Base-by-base conservation (phyloP, 2,329 filamentous ascomycete genomes). In the Alternaria sp. region DNA sequence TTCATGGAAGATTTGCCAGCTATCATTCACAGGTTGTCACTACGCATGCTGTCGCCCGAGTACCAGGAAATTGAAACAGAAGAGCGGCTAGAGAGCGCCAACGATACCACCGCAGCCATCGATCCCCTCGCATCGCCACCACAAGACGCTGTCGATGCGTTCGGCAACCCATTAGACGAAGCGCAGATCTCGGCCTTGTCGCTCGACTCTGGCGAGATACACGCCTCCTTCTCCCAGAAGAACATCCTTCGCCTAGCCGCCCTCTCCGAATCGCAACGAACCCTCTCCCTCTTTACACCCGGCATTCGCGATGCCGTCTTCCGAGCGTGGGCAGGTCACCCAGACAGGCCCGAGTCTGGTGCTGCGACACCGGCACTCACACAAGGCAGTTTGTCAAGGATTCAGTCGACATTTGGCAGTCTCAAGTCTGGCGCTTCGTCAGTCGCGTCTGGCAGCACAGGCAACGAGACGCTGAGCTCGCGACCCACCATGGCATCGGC, bases 1-100 rank as follows among this genome's bases (percentile, higher is more conserved):
- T 97, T 99, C 85, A 98, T 98, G 94, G 95, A 99, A 68, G 96
- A 99, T 79, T 83, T 99, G 23, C 96, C 96, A 1, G 94, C 95
- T 53, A 98, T 98, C 63, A 97, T 99, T 65, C 96, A 99, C 80
- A 89, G 94, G 55, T 83, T 99, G 20, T 98, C 95, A 0, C 84
- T 98, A 61, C 89, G 92, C 68, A 82, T 97, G 54, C 97, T 94
- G 90, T 96, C 93, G 58, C 93, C 94, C 0, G 95, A 98, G 71
- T 93, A 96, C 77, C 86, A 89, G 55, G 86, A 88, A 21, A 87
- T 88, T 54, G 90, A 92, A 69, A 85, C 85, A 37, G 86, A 88
- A 65, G 84, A 88, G 51, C 76, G 83, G 47, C 71, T 83, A 67
- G 77, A 82, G 11, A 78, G 83, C 60, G 76, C 81, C 1, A 87